Conservation (phyloP, 768 basidiomycete species). For the Leucocoprinus leucothites region DNA sequence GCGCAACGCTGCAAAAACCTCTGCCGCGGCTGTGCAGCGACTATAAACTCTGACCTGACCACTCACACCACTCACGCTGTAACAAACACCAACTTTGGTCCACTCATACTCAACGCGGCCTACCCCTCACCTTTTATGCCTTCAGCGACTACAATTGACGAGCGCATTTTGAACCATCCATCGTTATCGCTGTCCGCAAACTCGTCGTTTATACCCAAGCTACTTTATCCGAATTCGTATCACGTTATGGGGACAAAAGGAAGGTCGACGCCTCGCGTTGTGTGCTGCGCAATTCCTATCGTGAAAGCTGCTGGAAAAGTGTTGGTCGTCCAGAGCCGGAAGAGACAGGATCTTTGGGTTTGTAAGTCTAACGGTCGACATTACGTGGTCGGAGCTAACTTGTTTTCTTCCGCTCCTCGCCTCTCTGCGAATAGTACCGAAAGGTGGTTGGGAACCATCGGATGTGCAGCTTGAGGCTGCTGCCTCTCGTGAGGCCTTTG, state of each 20-base stretch:
- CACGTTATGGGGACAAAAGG: slow-evolving; percentile 62
- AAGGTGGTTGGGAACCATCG: slow-evolving; percentile 86
- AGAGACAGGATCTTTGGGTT: slow-evolving; percentile 78
- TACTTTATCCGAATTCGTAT: slow-evolving; percentile 16
- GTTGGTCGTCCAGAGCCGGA: slow-evolving; percentile 81
- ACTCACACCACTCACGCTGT: slow-evolving; percentile 12
- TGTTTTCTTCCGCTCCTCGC: not conserved
- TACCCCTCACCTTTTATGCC: slow-evolving; percentile 20
- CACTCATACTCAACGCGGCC: slow-evolving; percentile 6
- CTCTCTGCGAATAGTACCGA: slow-evolving; percentile 59
- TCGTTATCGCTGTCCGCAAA: not conserved
- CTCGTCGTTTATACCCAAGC: slow-evolving; percentile 16
- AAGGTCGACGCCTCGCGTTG: slow-evolving; percentile 76
- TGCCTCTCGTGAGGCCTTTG: slow-evolving; percentile 87
- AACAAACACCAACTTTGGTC: not conserved
- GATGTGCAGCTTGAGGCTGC: slow-evolving; percentile 83
- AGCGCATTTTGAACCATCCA: slow-evolving; percentile 25
- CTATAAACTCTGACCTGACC: not conserved
- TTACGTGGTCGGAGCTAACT: slow-evolving; percentile 3
- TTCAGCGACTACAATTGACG: slow-evolving; percentile 21
- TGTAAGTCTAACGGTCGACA: slow-evolving; percentile 56
- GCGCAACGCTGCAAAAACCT: too few relatives aligned
- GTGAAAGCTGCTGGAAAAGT: slow-evolving; percentile 70
- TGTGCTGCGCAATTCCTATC: slow-evolving; percentile 90
- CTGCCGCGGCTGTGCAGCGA: too few relatives aligned